Evolutionary conservation across 768 basidiomycete genomes (phyloP).

Genomic region (Candolleomyces eurysporus): DNA sequence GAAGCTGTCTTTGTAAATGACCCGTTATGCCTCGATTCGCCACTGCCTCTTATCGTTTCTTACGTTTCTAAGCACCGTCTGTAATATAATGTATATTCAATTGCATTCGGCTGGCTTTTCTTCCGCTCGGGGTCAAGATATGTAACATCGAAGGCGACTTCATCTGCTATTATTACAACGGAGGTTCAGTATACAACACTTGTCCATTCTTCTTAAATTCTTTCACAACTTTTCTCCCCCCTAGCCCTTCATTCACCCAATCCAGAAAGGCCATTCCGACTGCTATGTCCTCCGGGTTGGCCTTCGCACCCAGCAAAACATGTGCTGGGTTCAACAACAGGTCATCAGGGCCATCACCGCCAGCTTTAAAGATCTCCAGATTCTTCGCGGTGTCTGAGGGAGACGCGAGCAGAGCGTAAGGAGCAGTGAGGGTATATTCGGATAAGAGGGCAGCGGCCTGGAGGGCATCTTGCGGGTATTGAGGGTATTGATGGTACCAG

Average conservation of each 20-base stretch:
- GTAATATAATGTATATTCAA: too few species aligned
- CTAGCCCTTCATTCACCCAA: constrained; percentile 33
- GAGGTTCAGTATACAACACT: neutral
- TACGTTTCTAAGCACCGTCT: too few species aligned
- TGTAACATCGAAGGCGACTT: too few species aligned
- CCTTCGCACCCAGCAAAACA: constrained; percentile 35
- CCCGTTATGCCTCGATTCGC: too few species aligned
- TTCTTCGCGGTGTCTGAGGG: constrained; percentile 30
- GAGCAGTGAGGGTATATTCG: constrained; percentile 56
- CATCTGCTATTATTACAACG: neutral
- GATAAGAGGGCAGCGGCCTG: constrained; percentile 42
- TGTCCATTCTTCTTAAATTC: neutral
- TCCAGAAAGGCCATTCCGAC: constrained; percentile 39
- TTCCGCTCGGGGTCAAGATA: too few species aligned
- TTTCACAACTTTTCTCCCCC: neutral
- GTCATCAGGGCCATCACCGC: constrained; percentile 36
- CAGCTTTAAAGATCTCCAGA: constrained; percentile 40
- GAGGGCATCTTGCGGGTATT: constrained; percentile 50
- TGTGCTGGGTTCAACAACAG: constrained; percentile 45
- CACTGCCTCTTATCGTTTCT: too few species aligned
- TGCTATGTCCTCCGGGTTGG: constrained; percentile 19
- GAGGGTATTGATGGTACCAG: constrained; percentile 61
- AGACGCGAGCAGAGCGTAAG: constrained; percentile 45
- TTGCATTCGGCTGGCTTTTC: too few species aligned
- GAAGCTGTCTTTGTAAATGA: too few species aligned